phyloP scores from a whole-genome alignment of 2,329 filamentous ascomycete genomes.

The Pseudopyrenochaeta lycopersici region DNA sequence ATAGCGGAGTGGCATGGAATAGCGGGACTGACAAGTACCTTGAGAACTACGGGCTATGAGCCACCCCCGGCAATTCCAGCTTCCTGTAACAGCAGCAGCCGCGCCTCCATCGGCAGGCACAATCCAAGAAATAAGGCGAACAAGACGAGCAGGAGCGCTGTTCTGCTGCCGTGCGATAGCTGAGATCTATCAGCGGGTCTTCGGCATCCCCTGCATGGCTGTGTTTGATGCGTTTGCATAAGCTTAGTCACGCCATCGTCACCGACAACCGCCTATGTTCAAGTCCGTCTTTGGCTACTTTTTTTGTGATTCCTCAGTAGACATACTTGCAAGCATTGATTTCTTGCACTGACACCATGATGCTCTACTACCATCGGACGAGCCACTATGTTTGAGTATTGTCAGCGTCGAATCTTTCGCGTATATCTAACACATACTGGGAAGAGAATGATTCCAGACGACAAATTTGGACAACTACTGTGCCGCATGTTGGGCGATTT shows the following conservation, averaged over 20 bases:
- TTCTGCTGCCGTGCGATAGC: constrained; percentile 20
- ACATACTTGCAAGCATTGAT: too few species aligned
- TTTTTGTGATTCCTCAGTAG: too few species aligned
- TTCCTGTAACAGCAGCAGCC: constrained; percentile 41
- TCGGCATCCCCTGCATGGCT: constrained; percentile 12
- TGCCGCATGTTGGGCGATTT: too few species aligned
- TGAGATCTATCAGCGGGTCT: constrained; percentile 11
- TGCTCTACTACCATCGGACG: too few species aligned
- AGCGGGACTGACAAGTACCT: constrained; percentile 21
- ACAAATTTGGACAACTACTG: too few species aligned
- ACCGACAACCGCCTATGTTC: too few species aligned
- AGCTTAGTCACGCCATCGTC: constrained; percentile 9
- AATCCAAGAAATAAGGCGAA: constrained; percentile 27
- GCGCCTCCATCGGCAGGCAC: constrained; percentile 47
- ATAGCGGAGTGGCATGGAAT: constrained; percentile 29
- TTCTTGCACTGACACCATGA: too few species aligned
- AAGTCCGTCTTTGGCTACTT: background rate
- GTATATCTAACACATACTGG: too few species aligned
- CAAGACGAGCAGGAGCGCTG: constrained; percentile 20
- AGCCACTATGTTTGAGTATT: too few species aligned
- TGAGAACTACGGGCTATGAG: constrained; percentile 33
- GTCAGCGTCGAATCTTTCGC: too few species aligned
- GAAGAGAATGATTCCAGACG: too few species aligned
- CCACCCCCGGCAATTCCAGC: constrained; percentile 45
- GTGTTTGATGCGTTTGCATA: constrained; percentile 19